These are phyloP conservation scores for Mimosa bimucronata DNA, from an alignment of 306 rosid genomes.

Conservation along the genomic window DNA sequence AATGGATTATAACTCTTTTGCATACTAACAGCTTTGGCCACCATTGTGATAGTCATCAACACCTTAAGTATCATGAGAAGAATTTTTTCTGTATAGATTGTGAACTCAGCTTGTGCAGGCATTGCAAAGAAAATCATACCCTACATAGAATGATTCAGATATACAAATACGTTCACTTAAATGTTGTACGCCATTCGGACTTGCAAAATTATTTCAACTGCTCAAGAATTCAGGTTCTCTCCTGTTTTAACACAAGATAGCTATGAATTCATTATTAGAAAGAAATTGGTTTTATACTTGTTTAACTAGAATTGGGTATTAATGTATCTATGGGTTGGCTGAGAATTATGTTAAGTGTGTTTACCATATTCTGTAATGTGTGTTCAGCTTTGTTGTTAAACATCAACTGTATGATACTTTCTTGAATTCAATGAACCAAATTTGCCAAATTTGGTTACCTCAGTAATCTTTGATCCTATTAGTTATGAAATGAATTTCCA, in stretches of 20 bases:
- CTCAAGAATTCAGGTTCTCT: constrained; percentile 80
- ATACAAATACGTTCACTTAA: constrained; percentile 80
- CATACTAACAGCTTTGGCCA: constrained; percentile 57
- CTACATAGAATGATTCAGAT: constrained; percentile 79
- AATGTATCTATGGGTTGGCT: not conserved
- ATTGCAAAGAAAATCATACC: constrained; percentile 72
- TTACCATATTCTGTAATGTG: not conserved
- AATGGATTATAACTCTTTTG: constrained; percentile 76
- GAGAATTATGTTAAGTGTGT: not conserved
- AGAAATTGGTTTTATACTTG: not conserved
- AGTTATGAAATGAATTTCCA: not conserved
- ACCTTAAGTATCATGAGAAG: constrained; percentile 68
- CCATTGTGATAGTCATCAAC: constrained; percentile 71
- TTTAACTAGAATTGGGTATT: not conserved
- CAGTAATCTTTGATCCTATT: constrained; percentile 5
- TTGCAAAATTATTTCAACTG: constrained; percentile 80
- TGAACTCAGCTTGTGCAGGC: constrained; percentile 66
- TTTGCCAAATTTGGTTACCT: not conserved
- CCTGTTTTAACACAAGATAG: constrained; percentile 10
- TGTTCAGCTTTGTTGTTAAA: too few species aligned
- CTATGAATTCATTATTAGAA: not conserved
- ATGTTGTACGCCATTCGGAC: constrained; percentile 81
- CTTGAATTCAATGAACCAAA: not conserved
- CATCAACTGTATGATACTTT: not conserved
- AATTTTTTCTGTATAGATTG: constrained; percentile 88